Percentiles rank a stretch among this genome's conserved stretches.
phyloP scores from a whole-genome alignment of 2,329 filamentous ascomycete genomes.

The Teratosphaeriaceae sp. region DNA sequence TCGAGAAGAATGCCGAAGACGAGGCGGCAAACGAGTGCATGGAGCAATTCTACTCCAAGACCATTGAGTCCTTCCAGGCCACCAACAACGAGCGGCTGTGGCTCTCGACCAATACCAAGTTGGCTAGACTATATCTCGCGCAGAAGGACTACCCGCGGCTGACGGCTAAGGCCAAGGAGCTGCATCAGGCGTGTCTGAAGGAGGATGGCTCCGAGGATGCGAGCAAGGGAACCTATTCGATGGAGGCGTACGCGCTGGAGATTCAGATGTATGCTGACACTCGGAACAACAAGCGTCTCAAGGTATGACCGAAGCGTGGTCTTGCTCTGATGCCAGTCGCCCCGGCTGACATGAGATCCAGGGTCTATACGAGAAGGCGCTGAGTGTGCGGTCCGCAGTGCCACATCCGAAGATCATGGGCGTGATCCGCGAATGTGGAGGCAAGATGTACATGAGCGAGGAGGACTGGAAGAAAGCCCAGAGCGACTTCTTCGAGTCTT shows the following conservation, averaged over 20 bases:
- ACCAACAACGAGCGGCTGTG: slow-evolving; percentile 96
- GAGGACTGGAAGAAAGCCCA: slow-evolving; percentile 98
- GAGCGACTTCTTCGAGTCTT: slow-evolving; percentile 97
- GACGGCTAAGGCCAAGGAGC: slow-evolving; percentile 74
- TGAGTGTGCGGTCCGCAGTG: slow-evolving; percentile 91
- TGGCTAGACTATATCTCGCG: slow-evolving; percentile 84
- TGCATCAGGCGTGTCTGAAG: slow-evolving; percentile 82
- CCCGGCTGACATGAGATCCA: slow-evolving; percentile 4
- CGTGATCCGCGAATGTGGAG: slow-evolving; percentile 95
- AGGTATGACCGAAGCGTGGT: slow-evolving; percentile 45
- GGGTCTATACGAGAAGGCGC: slow-evolving; percentile 80
- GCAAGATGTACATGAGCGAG: slow-evolving; percentile 99
- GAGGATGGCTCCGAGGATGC: slow-evolving; percentile 85
- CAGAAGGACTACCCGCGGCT: slow-evolving; percentile 80
- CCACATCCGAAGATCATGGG: slow-evolving; percentile 99
- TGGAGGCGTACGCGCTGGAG: slow-evolving; percentile 94
- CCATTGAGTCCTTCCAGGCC: slow-evolving; percentile 88
- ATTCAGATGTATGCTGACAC: slow-evolving; percentile 99
- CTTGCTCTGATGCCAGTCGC: too few relatives aligned
- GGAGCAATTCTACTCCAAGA: slow-evolving; percentile 92
- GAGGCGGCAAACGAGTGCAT: slow-evolving; percentile 71
- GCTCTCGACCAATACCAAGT: slow-evolving; percentile 97
- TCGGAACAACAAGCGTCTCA: slow-evolving; percentile 94
- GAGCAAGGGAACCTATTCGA: slow-evolving; percentile 90
- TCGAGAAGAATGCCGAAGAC: slow-evolving; percentile 78